Base-by-base conservation (phyloP, 148 eudicot species). In the Dianthus caryophyllus region DNA sequence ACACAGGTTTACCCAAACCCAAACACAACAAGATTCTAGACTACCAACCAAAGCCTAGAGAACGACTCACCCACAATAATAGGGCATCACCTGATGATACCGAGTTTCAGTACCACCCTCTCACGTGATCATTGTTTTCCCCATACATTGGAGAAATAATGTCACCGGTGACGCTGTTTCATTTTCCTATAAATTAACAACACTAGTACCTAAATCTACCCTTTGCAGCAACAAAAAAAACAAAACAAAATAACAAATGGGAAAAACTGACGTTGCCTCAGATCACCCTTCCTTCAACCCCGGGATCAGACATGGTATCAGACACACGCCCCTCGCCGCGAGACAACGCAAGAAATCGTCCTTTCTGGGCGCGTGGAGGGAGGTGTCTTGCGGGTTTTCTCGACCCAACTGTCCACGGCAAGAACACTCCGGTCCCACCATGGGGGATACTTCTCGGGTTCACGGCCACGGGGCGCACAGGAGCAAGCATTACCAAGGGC, bases 401-500 rank as follows among this genome's bases (percentile, higher is more conserved):
- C 31, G 88, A 52, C 5, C 87, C 83, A 4, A 55, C 83, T 0
- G 71, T 71, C 96, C 97, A 90, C 16, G 98, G 98, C 73, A 94
- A 73, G 84, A 88, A 94, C 55, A 94, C 98, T 6, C 98, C 98
- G 1, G 98, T 94, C 2, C 98, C 98, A 43, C 87, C 93, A 29
- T 50, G 81, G 0, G 83, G 76, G 63, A 82, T 62, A 64, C 75
- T 83, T 78, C 71, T 80, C 6, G 90, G 86, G 70, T 70, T 75
- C 71, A 81, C 30, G 38, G 83, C 76, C 61, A 83, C 65, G 26
- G 90, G 98, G 12, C 76, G 71, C 14, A 83, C 52, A 9, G 91
- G 95, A 60, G 88, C 78, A 26, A 89, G 63, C 96, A 88, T 84
- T 22, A 94, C 72, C 70, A 94, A 22, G 24, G 98, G 96, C 9